Conservation (phyloP, 75 land plant genomes). For the Selaginella moellendorffii region DNA sequence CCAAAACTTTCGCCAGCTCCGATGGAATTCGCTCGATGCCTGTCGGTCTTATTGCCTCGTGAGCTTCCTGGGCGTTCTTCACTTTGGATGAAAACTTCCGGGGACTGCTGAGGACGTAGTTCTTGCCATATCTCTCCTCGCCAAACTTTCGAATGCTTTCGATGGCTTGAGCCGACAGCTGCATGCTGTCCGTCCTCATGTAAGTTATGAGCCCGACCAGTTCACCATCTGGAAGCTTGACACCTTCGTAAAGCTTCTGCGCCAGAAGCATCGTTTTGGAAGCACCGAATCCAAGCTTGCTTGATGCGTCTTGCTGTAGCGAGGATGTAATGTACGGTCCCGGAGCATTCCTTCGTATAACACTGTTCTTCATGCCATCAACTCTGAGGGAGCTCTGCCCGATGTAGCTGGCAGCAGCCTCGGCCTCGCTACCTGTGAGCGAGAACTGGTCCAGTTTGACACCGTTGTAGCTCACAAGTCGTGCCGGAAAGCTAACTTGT, state of each 20-base stretch:
- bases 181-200: slow-evolving; percentile 85
- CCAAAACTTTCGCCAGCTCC: slow-evolving; percentile 46
- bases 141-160: slow-evolving; percentile 42
- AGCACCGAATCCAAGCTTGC: slow-evolving; percentile 41
- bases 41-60: slow-evolving; percentile 98
- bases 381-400: slow-evolving; percentile 36
- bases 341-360: slow-evolving; percentile 38
- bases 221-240: slow-evolving; percentile 50
- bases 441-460: slow-evolving; percentile 62
- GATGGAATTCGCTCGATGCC: slow-evolving; percentile 63
- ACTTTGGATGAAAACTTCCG: slow-evolving; percentile 50
- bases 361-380: slow-evolving; percentile 29
- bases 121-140: slow-evolving; percentile 57
- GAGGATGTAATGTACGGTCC: slow-evolving; percentile 86
- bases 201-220: slow-evolving; percentile 82
- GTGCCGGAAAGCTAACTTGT: slow-evolving; percentile 15
- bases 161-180: slow-evolving; percentile 64
- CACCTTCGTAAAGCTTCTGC: slow-evolving; percentile 91
- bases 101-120: slow-evolving; percentile 32
- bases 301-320: slow-evolving; percentile 90
- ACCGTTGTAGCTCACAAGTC: slow-evolving; percentile 48
- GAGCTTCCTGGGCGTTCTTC: slow-evolving; percentile 98
- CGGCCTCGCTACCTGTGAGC: slow-evolving; percentile 43
- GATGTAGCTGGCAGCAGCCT: slow-evolving; percentile 27
- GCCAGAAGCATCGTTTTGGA: slow-evolving; percentile 26